Conservation (phyloP, 1,284 basidiomycete species). For the Rhodotorula sp. region DNA sequence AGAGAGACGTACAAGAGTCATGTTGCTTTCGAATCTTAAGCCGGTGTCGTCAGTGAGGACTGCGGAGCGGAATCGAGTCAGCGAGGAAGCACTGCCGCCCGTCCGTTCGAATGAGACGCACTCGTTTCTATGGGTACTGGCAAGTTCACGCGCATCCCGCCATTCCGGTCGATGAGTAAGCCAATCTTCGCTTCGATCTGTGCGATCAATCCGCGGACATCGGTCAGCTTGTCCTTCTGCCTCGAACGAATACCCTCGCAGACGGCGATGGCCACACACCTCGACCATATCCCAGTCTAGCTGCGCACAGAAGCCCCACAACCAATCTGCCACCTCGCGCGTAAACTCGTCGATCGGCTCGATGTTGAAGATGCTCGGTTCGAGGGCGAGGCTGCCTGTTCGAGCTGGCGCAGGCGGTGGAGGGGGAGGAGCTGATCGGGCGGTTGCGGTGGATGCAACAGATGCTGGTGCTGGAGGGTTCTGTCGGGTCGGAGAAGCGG, state of each 20-base stretch:
- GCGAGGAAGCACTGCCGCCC: constrained; percentile 7
- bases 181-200: constrained; percentile 96
- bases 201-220: no score
- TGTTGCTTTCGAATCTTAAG: constrained; percentile 81
- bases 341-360: constrained; percentile 95
- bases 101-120: constrained; percentile 53
- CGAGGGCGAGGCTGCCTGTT: constrained; percentile 51
- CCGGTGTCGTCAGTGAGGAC: constrained; percentile 54
- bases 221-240: no score
- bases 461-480: background rate
- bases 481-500: constrained; percentile 1
- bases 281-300: constrained; percentile 53
- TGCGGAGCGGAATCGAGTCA: constrained; percentile 57
- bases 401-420: background rate
- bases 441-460: constrained; percentile 54
- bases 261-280: constrained; percentile 46
- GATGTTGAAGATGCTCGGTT: constrained; percentile 83
- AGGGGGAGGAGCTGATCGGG: background rate
- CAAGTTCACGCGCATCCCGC: constrained; percentile 57
- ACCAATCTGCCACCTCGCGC: constrained; percentile 83
- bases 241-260: no score
- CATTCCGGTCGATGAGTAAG: constrained; percentile 62
- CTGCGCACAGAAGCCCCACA: constrained; percentile 52
- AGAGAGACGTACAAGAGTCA: constrained; percentile 67
- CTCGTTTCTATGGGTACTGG: constrained; percentile 85